Base-by-base conservation (phyloP, 495 filamentous ascomycete species). In the Podospora sp. region DNA sequence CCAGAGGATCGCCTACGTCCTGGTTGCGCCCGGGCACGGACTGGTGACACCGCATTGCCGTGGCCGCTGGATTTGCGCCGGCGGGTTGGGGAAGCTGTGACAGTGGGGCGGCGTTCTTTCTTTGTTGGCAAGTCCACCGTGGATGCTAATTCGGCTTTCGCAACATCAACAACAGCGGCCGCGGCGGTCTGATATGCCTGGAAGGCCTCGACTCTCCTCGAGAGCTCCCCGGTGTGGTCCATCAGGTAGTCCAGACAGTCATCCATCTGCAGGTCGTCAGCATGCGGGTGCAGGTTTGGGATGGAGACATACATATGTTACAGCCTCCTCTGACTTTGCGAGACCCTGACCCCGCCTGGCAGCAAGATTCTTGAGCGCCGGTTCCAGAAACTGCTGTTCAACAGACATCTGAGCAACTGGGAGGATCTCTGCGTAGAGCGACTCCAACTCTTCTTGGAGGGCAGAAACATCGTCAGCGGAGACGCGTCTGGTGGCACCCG, bases 371-470 rank as follows among this genome's bases (percentile, higher is more conserved):
- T 75, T 77, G 3, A 88, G 76, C 18, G 88, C 86, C 1, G 85
- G 87, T 67, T 86, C 81, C 4, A 85, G 75, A 68, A 83, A 87
- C 69, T 88, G 83, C 64, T 89, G 86, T 71, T 85, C 84, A 1
- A 82, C 81, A 25, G 85, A 84, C 81, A 90, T 86, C 66, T 89
- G 85, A 2, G 87, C 84, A 35, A 90, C 79, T 2, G 87, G 82
- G 14, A 86, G 80, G 67, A 90, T 86, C 66, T 90, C 88, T 0
- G 86, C 81, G 65, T 88, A 88, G 3, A 90, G 73, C 16, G 87
- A 86, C 40, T 88, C 87, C 5, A 89, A 71, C 63, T 90, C 88
- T 50, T 84, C 81, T 70, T 87, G 81, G 24, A 89, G 64, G 0
- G 78, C 76, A 21, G 74, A 56, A n/a, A 82, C 74, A 33, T 80